Evolutionary conservation across 805 yeast species (phyloP).

Genomic region (Grigorovia transvaalensis): DNA sequence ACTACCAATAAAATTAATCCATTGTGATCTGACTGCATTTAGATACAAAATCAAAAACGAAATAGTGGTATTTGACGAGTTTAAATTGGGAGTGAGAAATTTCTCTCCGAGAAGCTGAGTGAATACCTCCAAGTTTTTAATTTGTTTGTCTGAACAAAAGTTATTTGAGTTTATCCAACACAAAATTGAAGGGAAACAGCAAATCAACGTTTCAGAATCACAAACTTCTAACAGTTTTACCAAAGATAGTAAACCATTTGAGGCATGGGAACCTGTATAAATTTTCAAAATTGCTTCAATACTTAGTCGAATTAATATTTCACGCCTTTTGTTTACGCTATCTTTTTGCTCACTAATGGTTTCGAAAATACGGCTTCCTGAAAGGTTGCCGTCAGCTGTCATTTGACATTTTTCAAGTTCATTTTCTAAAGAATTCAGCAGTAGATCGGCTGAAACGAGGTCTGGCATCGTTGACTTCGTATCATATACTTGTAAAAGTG

Average conservation of each 20-base stretch:
- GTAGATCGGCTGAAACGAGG: not conserved
- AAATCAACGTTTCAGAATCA: not conserved
- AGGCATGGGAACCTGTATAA: not conserved
- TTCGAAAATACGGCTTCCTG: not conserved
- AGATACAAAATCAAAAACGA: slow-evolving; percentile 12
- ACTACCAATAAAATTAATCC: slow-evolving; percentile 20
- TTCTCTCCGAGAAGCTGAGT: slow-evolving; percentile 19
- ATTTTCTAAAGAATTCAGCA: not conserved
- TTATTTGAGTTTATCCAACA: not conserved
- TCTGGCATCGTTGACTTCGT: not conserved
- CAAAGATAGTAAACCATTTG: not conserved
- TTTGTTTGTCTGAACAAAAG: not conserved
- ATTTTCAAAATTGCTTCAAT: not conserved
- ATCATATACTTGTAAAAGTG: not conserved
- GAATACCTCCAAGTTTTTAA: not conserved
- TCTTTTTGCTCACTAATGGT: not conserved
- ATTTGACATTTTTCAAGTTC: not conserved
- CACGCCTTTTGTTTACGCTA: not conserved
- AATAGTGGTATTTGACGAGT: slow-evolving; percentile 15
- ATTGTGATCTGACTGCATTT: slow-evolving; percentile 9
- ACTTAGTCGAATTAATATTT: not conserved
- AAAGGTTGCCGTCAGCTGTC: not conserved
- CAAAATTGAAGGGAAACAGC: not conserved
- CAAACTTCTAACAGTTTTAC: not conserved
- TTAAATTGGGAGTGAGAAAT: slow-evolving; percentile 13